Evolutionary conservation across 2,329 filamentous ascomycete genomes (phyloP).

Genomic region (Thielaviopsis euricoi): DNA sequence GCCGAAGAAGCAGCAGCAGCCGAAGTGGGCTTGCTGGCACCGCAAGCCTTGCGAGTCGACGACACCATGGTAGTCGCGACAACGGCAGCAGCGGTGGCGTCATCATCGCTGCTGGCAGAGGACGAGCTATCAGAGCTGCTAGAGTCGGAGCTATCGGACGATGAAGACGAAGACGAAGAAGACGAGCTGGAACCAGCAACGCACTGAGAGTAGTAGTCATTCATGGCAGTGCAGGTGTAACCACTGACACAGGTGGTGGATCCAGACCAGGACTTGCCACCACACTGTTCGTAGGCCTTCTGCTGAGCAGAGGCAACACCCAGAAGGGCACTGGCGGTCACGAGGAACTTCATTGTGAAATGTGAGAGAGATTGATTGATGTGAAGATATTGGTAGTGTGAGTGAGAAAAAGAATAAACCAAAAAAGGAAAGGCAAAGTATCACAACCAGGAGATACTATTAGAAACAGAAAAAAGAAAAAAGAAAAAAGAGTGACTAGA

Average conservation of each 20-base stretch:
- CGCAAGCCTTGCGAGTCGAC: neutral
- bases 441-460: neutral
- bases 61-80: neutral
- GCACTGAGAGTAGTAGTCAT: constrained; percentile 27
- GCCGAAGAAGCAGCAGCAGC: too few relatives aligned
- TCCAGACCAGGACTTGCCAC: constrained; percentile 22
- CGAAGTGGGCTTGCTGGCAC: constrained; percentile 8
- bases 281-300: constrained; percentile 19
- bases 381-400: neutral
- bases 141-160: neutral
- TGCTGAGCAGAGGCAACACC: constrained; percentile 1
- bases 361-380: neutral
- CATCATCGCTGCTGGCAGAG: too few relatives aligned
- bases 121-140: too few relatives aligned
- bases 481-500: neutral
- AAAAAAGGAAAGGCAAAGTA: neutral
- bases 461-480: neutral
- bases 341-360: neutral
- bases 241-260: constrained; percentile 21
- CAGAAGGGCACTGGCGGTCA: neutral
- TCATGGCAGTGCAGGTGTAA: constrained; percentile 22
- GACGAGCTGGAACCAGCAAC: neutral
- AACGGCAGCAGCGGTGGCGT: neutral
- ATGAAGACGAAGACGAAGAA: neutral
- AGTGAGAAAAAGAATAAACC: neutral